Percentiles rank a stretch among this genome's conserved stretches.
Evolutionary conservation across 2,329 filamentous ascomycete species (phyloP).

Genomic region (Lachnellula willkommii): DNA sequence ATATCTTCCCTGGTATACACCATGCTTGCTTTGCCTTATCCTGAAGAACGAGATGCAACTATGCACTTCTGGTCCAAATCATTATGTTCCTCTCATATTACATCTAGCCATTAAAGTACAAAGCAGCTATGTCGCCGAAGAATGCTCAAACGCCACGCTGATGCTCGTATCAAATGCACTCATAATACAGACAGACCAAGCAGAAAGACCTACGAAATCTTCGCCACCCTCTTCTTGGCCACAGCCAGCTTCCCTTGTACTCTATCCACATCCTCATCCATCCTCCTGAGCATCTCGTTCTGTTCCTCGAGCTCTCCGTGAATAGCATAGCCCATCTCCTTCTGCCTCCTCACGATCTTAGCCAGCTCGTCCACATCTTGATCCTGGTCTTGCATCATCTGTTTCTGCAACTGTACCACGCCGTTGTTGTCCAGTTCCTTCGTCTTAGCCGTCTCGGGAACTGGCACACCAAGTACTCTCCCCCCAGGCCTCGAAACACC

Average conservation of each 20-base stretch:
- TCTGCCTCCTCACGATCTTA: constrained; percentile 65
- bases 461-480: constrained; percentile 65
- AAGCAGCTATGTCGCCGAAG: neutral
- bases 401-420: constrained; percentile 66
- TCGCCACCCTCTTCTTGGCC: constrained; percentile 66
- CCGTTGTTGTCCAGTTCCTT: constrained; percentile 71
- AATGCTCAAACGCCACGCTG: constrained; percentile 16
- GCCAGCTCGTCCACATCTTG: constrained; percentile 63
- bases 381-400: constrained; percentile 72
- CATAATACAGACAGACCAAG: neutral
- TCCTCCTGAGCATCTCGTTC: constrained; percentile 61
- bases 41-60: neutral
- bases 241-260: constrained; percentile 65
- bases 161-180: constrained; percentile 1
- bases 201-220: constrained; percentile 41
- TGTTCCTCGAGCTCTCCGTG: constrained; percentile 68
- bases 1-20: neutral
- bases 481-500: constrained; percentile 41
- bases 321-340: constrained; percentile 72
- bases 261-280: constrained; percentile 62
- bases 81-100: constrained; percentile 4
- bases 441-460: constrained; percentile 70
- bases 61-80: neutral
- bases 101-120: neutral
- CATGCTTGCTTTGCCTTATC: neutral